phyloP scores from a whole-genome alignment of 495 filamentous ascomycete genomes.

The Hamigera avellanea region DNA sequence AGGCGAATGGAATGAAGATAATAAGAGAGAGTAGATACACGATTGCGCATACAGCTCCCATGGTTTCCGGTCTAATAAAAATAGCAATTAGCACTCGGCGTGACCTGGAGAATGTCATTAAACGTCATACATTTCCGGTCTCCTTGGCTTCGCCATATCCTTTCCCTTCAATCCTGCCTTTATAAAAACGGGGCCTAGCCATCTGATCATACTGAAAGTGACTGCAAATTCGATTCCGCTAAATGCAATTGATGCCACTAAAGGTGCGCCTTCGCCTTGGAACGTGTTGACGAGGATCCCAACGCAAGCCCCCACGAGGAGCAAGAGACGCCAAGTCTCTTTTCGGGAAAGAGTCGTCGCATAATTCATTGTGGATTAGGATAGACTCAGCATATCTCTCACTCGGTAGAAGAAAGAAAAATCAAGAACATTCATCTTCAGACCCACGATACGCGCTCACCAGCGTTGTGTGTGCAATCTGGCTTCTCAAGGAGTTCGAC shows the following conservation, averaged over 20 bases:
- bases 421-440: too few species aligned
- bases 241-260: constrained; percentile 79
- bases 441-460: background rate
- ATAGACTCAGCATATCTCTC: constrained; percentile 2
- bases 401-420: too few species aligned
- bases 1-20: constrained; percentile 88
- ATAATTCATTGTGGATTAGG: constrained; percentile 24
- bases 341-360: constrained; percentile 43
- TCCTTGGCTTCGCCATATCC: constrained; percentile 73
- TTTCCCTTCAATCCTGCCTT: constrained; percentile 80
- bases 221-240: constrained; percentile 72
- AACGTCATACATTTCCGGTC: constrained; percentile 56
- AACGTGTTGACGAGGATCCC: constrained; percentile 74
- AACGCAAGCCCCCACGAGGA: constrained; percentile 56
- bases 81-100: constrained; percentile 1
- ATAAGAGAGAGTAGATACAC: constrained; percentile 84
- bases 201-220: constrained; percentile 74
- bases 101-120: background rate
- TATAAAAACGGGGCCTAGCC: constrained; percentile 89
- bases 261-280: constrained; percentile 72
- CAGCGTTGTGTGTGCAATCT: constrained; percentile 2
- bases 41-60: constrained; percentile 92
- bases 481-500: constrained; percentile 1
- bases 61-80: constrained; percentile 69
- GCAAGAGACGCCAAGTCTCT: constrained; percentile 60